A percentile compares a stretch with the other conserved stretches of the same genome.
Evolutionary conservation across 345 rosid genomes (phyloP).

Genomic region (Sonneratia alba): DNA sequence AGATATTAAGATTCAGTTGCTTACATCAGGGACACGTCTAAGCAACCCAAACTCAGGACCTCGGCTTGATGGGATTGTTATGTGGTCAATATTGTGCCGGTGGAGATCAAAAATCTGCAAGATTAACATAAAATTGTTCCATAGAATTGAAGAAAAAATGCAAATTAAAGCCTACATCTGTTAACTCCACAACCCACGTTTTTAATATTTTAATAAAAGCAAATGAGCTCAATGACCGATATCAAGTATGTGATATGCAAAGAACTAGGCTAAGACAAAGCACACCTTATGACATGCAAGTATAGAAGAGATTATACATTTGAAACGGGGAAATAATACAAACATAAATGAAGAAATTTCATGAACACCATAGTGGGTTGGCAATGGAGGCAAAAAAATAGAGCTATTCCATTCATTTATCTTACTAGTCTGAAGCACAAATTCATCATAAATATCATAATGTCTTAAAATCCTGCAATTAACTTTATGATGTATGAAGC

Average conservation of each 20-base stretch:
- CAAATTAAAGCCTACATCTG: background rate
- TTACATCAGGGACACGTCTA: conserved; percentile 86
- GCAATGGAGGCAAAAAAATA: background rate
- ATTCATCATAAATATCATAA: background rate
- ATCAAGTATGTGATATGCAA: background rate
- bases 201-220: background rate
- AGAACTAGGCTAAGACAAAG: background rate
- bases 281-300: background rate
- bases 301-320: background rate
- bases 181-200: background rate
- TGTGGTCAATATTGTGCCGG: conserved; percentile 91
- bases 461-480: background rate
- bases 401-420: background rate
- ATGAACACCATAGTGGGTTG: background rate
- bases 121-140: background rate
- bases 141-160: background rate
- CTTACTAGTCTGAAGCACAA: background rate
- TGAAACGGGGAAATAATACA: background rate
- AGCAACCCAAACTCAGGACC: conserved; percentile 79
- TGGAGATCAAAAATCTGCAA: conserved; percentile 83
- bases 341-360: background rate
- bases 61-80: conserved; percentile 67
- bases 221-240: background rate
- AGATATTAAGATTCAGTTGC: conserved; percentile 12
- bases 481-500: background rate